A percentile compares a stretch with the other conserved stretches of the same genome.
phyloP scores from a whole-genome alignment of 2,329 filamentous ascomycete species.

The Fusarium decemcellulare region DNA sequence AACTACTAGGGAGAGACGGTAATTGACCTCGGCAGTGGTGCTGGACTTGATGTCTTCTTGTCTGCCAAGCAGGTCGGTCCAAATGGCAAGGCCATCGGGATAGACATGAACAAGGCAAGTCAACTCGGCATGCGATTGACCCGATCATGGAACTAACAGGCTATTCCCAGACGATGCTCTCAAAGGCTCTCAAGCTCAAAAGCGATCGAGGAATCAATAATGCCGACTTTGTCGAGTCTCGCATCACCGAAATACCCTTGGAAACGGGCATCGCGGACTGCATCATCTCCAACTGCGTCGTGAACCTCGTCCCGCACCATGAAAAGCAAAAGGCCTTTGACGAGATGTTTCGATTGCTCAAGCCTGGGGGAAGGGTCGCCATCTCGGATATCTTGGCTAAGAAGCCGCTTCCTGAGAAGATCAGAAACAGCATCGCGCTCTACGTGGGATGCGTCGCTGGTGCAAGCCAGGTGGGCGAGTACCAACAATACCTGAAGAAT shows the following conservation, averaged over 20 bases:
- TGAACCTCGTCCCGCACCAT: slow-evolving; percentile 68
- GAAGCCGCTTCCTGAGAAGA: slow-evolving; percentile 61
- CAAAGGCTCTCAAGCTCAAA: slow-evolving; percentile 50
- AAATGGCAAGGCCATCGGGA: slow-evolving; percentile 65
- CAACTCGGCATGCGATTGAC: not conserved
- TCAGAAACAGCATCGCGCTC: slow-evolving; percentile 64
- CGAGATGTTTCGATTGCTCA: slow-evolving; percentile 72
- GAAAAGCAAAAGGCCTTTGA: slow-evolving; percentile 57
- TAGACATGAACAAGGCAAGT: slow-evolving; percentile 70
- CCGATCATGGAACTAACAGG: slow-evolving; percentile 62
- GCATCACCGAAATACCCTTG: slow-evolving; percentile 66
- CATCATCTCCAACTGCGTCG: slow-evolving; percentile 75
- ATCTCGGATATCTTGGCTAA: slow-evolving; percentile 72
- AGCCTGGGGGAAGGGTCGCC: slow-evolving; percentile 69
- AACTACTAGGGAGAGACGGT: slow-evolving; percentile 66
- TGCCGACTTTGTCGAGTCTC: slow-evolving; percentile 64
- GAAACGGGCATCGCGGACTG: slow-evolving; percentile 59
- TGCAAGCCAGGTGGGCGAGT: slow-evolving; percentile 66
- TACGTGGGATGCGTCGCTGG: slow-evolving; percentile 74
- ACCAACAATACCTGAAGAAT: slow-evolving; percentile 63
- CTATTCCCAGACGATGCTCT: slow-evolving; percentile 64
- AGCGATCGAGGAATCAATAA: slow-evolving; percentile 50
- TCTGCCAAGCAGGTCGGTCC: slow-evolving; percentile 65
- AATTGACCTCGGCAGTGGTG: slow-evolving; percentile 70
- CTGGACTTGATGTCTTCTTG: slow-evolving; percentile 71